A percentile compares a stretch with the other conserved stretches of the same genome.
Evolutionary conservation across 306 rosid genomes (phyloP).

Genomic region (Sindora glabra): DNA sequence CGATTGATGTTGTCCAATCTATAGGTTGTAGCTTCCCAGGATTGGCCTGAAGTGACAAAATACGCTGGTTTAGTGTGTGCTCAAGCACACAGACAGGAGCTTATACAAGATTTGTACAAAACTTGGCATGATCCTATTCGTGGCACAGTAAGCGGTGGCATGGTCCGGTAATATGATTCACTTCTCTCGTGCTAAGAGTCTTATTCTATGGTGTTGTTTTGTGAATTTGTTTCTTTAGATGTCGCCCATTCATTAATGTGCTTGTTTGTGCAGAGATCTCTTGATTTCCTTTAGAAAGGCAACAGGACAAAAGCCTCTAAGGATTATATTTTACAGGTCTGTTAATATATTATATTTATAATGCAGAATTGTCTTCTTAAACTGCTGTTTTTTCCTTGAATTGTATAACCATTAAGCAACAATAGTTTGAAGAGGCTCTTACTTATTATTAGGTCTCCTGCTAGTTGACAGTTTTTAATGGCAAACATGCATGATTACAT

Average conservation of each 20-base stretch:
- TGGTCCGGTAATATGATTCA: constrained; percentile 56
- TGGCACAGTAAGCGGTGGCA: constrained; percentile 83
- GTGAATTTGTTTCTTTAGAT: background rate
- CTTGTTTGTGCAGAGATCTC: constrained; percentile 77
- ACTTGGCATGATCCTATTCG: constrained; percentile 97
- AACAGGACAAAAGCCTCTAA: constrained; percentile 83
- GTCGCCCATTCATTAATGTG: background rate
- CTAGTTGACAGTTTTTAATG: no score
- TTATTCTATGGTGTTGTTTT: background rate
- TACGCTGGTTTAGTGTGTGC: constrained; percentile 92
- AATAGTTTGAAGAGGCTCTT: no score
- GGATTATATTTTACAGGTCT: constrained; percentile 90
- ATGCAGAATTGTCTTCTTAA: no score
- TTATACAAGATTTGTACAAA: constrained; percentile 83
- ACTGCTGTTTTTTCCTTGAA: no score
- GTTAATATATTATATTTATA: constrained; percentile 10
- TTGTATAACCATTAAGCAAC: no score
- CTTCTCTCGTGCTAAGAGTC: background rate
- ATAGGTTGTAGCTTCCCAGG: constrained; percentile 95
- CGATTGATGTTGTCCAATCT: constrained; percentile 24
- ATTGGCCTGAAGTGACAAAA: constrained; percentile 96
- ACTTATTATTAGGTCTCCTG: no score
- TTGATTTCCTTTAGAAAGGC: constrained; percentile 85
- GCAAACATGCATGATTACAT: no score
- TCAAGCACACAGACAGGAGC: constrained; percentile 93